Conservation (phyloP, 495 filamentous ascomycete genomes). For the Pyrenopolyporus hunteri region DNA sequence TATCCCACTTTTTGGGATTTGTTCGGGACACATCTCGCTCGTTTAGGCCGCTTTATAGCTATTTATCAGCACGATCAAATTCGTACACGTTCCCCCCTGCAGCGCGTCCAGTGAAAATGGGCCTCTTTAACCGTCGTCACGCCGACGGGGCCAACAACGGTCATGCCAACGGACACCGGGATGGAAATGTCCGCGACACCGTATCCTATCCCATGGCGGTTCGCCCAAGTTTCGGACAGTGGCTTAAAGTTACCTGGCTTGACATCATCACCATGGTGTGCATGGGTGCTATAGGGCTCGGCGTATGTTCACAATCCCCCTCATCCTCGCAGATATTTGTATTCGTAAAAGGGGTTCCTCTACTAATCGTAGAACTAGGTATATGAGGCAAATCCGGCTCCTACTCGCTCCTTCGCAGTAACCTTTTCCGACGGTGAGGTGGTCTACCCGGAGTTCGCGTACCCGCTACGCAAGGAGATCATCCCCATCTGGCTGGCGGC, state of each 20-base stretch:
- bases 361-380: conserved; percentile 46
- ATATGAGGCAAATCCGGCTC: conserved; percentile 62
- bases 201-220: conserved; percentile 47
- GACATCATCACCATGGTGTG: conserved; percentile 63
- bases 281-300: conserved; percentile 63
- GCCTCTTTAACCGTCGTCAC: conserved; percentile 37
- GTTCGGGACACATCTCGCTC: background rate
- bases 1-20: background rate
- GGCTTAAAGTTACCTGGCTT: conserved; percentile 62
- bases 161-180: conserved; percentile 11
- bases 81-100: background rate
- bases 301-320: conserved; percentile 52
- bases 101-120: conserved; percentile 27
- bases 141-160: conserved; percentile 12
- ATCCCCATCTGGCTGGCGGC: conserved; percentile 66
- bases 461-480: conserved; percentile 66
- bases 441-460: conserved; percentile 66
- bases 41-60: background rate
- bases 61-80: too few species aligned
- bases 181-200: conserved; percentile 17
- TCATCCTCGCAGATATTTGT: too few species aligned
- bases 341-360: background rate
- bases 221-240: conserved; percentile 58
- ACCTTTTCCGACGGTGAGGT: conserved; percentile 63
- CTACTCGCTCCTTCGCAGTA: conserved; percentile 62